Percentiles rank a stretch among this genome's conserved stretches.
Conservation (phyloP, 257 asterid species). For the Fraxinus anomala region DNA sequence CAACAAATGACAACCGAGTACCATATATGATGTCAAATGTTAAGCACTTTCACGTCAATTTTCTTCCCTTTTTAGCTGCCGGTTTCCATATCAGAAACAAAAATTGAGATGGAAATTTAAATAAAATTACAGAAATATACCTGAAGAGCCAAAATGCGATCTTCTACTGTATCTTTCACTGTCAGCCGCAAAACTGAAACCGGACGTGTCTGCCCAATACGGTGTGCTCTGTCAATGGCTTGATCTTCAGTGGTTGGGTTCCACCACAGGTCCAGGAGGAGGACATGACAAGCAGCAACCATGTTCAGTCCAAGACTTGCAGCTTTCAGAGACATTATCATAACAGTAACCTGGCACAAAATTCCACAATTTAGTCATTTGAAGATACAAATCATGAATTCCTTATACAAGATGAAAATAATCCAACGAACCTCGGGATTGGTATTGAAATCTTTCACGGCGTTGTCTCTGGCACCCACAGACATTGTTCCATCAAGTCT, state of each 20-base stretch:
- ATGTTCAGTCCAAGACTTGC: constrained; percentile 97
- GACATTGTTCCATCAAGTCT: constrained; percentile 98
- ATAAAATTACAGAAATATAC: constrained; percentile 36
- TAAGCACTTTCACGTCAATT: neutral
- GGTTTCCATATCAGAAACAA: neutral
- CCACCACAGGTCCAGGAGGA: constrained; percentile 99
- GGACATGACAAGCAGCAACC: constrained; percentile 94
- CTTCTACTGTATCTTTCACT: constrained; percentile 94
- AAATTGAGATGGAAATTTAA: neutral
- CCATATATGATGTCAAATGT: neutral
- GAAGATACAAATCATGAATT: constrained; percentile 8
- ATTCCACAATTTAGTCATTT: constrained; percentile 16
- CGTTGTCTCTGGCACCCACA: constrained; percentile 83
- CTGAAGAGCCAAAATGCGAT: constrained; percentile 96
- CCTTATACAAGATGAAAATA: constrained; percentile 18
- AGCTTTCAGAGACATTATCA: constrained; percentile 96
- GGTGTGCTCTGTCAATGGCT: constrained; percentile 96
- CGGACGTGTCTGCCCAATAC: constrained; percentile 94
- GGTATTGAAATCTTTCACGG: constrained; percentile 89
- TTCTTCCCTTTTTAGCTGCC: neutral
- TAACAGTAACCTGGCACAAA: constrained; percentile 70
- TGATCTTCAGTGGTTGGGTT: constrained; percentile 99
- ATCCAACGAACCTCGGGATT: constrained; percentile 73
- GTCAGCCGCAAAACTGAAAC: constrained; percentile 90
- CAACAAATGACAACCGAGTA: neutral